phyloP scores from a whole-genome alignment of 192 early-diverging fungal genomes.

The Podila verticillata region DNA sequence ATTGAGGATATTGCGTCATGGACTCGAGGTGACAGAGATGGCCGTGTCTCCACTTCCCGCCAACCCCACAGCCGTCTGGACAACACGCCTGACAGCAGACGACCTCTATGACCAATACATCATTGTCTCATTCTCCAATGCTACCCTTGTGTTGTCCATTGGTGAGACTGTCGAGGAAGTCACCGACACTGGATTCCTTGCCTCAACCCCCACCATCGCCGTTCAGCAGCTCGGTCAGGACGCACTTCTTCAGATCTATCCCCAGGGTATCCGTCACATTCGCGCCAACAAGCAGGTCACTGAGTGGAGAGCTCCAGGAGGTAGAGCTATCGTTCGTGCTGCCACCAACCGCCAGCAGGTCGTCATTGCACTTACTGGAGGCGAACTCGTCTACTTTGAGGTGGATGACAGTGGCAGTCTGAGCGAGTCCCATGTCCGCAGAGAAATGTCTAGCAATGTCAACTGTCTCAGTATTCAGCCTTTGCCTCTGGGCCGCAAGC shows the following conservation, averaged over 20 bases:
- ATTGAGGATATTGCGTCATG: constrained; percentile 92
- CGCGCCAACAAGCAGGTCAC: constrained; percentile 85
- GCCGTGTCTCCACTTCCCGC: constrained; percentile 94
- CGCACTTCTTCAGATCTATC: constrained; percentile 87
- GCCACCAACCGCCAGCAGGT: constrained; percentile 87
- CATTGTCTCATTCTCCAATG: constrained; percentile 91
- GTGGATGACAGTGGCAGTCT: constrained; percentile 82
- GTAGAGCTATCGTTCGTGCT: constrained; percentile 77
- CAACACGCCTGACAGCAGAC: constrained; percentile 58
- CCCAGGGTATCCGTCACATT: constrained; percentile 91
- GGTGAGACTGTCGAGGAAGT: constrained; percentile 95
- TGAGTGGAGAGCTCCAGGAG: constrained; percentile 92
- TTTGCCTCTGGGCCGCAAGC: constrained; percentile 78
- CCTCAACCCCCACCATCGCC: constrained; percentile 83
- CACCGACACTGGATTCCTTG: constrained; percentile 88
- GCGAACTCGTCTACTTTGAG: constrained; percentile 94
- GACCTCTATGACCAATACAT: constrained; percentile 80
- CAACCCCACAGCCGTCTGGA: constrained; percentile 94
- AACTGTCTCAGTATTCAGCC: constrained; percentile 82
- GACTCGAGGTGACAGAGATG: constrained; percentile 91
- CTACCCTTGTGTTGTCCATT: constrained; percentile 92
- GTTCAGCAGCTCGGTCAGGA: constrained; percentile 89
- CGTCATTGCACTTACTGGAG: constrained; percentile 82
- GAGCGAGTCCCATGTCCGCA: constrained; percentile 87
- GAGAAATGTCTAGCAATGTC: constrained; percentile 75